phyloP scores from a whole-genome alignment of 768 basidiomycete genomes.

The Agrocybe praecox region DNA sequence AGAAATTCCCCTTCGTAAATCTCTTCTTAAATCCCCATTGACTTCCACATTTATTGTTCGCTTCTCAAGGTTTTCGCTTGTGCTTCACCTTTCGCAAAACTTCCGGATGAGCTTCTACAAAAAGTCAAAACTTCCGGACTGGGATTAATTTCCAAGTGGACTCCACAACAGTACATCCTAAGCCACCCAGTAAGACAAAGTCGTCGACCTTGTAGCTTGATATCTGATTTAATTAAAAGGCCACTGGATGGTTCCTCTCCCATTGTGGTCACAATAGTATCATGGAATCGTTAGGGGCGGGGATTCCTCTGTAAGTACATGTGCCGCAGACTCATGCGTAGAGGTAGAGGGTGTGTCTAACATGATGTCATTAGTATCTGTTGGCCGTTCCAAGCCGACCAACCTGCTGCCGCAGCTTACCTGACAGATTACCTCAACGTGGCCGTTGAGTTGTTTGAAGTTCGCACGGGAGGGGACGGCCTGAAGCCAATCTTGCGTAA shows the following conservation, averaged over 20 bases:
- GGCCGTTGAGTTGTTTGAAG: slow-evolving; percentile 13
- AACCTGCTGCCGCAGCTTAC: slow-evolving; percentile 8
- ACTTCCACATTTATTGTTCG: too few species aligned
- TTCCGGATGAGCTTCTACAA: slow-evolving; percentile 2
- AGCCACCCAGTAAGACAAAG: slow-evolving; percentile 7
- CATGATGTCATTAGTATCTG: neutral
- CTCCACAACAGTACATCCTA: slow-evolving; percentile 12
- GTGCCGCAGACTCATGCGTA: neutral
- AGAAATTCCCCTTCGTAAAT: slow-evolving; percentile 13
- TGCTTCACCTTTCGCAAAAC: slow-evolving; percentile 9
- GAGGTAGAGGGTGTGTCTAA: neutral
- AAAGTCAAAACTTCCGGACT: slow-evolving; percentile 2
- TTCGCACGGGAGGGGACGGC: slow-evolving; percentile 8
- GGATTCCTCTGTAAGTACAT: slow-evolving; percentile 10
- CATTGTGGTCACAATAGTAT: slow-evolving; percentile 13
- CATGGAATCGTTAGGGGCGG: slow-evolving; percentile 8
- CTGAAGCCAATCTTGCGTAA: slow-evolving; percentile 5
- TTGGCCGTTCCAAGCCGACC: slow-evolving; percentile 13
- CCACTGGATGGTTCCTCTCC: slow-evolving; percentile 14
- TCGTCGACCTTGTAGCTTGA: neutral
- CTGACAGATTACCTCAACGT: slow-evolving; percentile 9
- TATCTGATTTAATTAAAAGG: neutral
- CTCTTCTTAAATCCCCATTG: too few species aligned
- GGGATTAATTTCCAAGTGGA: slow-evolving; percentile 6
- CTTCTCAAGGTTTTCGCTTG: slow-evolving; percentile 11